These are phyloP conservation scores for Rubia balearica DNA, from an alignment of 305 asterid species.

Conservation along the genomic window DNA sequence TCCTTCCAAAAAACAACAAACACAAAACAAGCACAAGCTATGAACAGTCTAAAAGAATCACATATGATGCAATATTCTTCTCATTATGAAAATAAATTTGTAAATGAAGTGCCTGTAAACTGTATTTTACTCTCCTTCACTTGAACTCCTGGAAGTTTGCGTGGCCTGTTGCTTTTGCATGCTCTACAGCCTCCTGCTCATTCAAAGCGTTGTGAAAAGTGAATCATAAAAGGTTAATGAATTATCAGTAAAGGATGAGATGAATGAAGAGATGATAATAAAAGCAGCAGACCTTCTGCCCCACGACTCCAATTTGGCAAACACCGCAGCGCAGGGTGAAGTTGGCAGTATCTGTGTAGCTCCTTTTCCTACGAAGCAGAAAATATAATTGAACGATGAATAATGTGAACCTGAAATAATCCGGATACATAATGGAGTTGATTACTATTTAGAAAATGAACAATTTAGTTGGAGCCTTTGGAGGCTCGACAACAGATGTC, in stretches of 20 bases:
- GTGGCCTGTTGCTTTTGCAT: slow-evolving; percentile 88
- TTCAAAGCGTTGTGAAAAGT: slow-evolving; percentile 6
- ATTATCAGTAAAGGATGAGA: not conserved
- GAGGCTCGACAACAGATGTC: not conserved
- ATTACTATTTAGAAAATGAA: not conserved
- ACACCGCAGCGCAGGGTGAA: slow-evolving; percentile 90
- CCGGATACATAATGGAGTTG: not conserved
- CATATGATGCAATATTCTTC: not conserved
- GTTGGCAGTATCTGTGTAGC: slow-evolving; percentile 81
- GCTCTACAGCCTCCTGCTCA: slow-evolving; percentile 87
- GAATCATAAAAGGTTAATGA: not conserved
- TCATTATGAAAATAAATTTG: not conserved
- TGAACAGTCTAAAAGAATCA: slow-evolving; percentile 1
- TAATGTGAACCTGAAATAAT: not conserved
- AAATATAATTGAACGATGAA: not conserved
- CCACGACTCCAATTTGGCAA: slow-evolving; percentile 87
- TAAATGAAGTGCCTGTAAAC: not conserved
- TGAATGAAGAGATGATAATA: not conserved
- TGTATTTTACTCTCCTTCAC: slow-evolving; percentile 23
- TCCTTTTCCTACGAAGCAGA: slow-evolving; percentile 57
- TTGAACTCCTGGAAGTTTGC: slow-evolving; percentile 78
- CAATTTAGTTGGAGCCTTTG: not conserved
- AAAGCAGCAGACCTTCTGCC: slow-evolving; percentile 55
- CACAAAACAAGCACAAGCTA: too few relatives aligned
- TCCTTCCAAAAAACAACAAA: too few relatives aligned